Conservation (phyloP, 176 grass and related monocot genomes). For the Aegilops umbellulata region DNA sequence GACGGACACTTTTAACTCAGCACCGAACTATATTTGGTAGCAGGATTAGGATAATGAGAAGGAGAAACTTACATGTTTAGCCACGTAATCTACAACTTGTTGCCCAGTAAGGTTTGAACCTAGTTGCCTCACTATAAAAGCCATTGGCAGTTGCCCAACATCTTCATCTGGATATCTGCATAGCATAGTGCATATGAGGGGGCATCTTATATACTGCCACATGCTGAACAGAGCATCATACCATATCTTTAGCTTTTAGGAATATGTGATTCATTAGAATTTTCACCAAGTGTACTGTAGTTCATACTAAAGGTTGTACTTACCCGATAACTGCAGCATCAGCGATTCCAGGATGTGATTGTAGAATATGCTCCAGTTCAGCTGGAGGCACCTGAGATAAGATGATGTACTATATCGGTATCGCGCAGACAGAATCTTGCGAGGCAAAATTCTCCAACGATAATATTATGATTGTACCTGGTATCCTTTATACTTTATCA, state of each 20-base stretch:
- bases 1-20: neutral
- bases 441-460: neutral
- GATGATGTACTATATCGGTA: neutral
- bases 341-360: conserved; percentile 49
- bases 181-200: conserved; percentile 10
- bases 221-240: neutral
- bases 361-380: conserved; percentile 67
- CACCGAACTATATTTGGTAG: neutral
- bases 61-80: conserved; percentile 56
- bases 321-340: conserved; percentile 70
- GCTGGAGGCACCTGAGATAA: conserved; percentile 58
- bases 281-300: neutral
- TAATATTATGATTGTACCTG: conserved; percentile 33
- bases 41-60: neutral
- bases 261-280: neutral
- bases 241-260: neutral
- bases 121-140: conserved; percentile 69
- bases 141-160: conserved; percentile 78
- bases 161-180: conserved; percentile 88
- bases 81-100: conserved; percentile 70
- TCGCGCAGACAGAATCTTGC: neutral
- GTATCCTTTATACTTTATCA: conserved; percentile 83
- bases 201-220: neutral
- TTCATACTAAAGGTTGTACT: conserved; percentile 23
- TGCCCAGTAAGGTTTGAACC: conserved; percentile 36